phyloP scores from a whole-genome alignment of 495 filamentous ascomycete species.

The Xylaria telfairii region DNA sequence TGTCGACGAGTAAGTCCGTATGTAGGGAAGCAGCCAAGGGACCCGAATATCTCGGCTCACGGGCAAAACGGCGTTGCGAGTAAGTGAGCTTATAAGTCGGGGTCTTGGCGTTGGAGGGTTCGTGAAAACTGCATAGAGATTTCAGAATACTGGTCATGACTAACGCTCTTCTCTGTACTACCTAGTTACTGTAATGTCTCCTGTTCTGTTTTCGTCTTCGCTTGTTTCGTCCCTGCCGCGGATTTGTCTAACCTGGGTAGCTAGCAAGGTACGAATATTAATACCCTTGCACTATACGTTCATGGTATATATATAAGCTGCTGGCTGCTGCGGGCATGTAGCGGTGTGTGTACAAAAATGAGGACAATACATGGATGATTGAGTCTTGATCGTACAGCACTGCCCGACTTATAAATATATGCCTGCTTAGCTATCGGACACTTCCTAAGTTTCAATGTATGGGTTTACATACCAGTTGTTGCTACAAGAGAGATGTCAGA shows the following conservation, averaged over 20 bases:
- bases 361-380: background rate
- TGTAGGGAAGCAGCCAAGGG: background rate
- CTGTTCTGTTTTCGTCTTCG: background rate
- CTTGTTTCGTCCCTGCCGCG: background rate
- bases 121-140: background rate
- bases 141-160: background rate
- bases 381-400: background rate
- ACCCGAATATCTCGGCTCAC: background rate
- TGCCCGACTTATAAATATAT: background rate
- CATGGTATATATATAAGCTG: background rate
- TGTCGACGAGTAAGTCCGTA: background rate
- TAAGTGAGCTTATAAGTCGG: background rate
- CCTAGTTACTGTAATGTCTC: too few species aligned
- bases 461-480: too few species aligned
- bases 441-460: too few species aligned
- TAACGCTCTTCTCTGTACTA: background rate
- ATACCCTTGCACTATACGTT: too few species aligned
- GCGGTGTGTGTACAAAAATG: background rate
- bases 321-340: background rate
- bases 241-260: too few species aligned
- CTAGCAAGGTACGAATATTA: too few species aligned
- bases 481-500: too few species aligned
- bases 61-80: background rate
- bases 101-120: background rate
- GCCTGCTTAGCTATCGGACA: background rate